Evolutionary conservation across 495 filamentous ascomycete species (phyloP).

Genomic region (Aspergillus coremiiformis): DNA sequence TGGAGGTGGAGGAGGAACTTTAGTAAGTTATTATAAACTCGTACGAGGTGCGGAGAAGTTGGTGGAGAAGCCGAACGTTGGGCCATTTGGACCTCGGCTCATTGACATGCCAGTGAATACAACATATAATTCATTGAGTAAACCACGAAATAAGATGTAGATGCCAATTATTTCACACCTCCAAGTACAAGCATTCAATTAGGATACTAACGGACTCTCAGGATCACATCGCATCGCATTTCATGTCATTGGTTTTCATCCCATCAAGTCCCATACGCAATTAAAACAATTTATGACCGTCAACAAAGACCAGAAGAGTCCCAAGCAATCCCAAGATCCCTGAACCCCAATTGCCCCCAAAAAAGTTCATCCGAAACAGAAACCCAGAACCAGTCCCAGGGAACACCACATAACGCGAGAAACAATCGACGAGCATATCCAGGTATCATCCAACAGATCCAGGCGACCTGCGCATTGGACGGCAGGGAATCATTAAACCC

Average conservation of each 20-base stretch:
- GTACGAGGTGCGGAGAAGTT: slow-evolving; percentile 13
- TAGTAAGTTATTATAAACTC: not conserved
- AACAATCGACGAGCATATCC: not conserved
- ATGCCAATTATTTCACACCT: too few species aligned
- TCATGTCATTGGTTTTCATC: not conserved
- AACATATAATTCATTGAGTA: not conserved
- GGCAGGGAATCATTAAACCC: not conserved
- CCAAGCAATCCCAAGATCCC: not conserved
- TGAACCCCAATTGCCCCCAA: slow-evolving; percentile 11
- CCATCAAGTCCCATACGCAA: slow-evolving; percentile 4
- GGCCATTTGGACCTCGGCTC: slow-evolving; percentile 12
- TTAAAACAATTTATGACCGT: not conserved
- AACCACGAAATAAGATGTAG: too few species aligned
- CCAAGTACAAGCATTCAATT: too few species aligned
- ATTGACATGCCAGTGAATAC: not conserved
- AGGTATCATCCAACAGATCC: not conserved
- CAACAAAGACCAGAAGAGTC: not conserved
- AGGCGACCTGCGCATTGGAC: not conserved
- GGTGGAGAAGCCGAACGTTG: slow-evolving; percentile 15
- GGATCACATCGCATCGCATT: not conserved
- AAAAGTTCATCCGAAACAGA: slow-evolving; percentile 13
- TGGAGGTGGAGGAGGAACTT: not conserved
- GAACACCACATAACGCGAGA: not conserved
- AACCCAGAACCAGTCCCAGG: not conserved
- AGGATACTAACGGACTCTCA: too few species aligned